Conservation (phyloP, 768 basidiomycete species). For the Boletus subcaerulescens region DNA sequence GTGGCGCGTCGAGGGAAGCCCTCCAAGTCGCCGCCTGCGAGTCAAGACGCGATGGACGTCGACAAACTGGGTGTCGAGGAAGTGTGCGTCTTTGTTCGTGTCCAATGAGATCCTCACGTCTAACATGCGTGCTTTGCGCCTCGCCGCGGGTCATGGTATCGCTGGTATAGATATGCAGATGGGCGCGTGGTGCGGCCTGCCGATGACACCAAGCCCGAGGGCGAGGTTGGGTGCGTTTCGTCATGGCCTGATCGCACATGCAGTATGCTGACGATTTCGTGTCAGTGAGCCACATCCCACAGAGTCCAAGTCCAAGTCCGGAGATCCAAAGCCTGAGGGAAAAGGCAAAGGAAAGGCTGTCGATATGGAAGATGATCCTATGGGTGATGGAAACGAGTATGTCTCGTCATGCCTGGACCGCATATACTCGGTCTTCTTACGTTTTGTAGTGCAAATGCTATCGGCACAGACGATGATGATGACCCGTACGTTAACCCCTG, state of each 20-base stretch:
- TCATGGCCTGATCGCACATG: background rate
- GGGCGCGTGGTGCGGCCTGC: background rate
- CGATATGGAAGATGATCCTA: background rate
- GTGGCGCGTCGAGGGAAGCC: background rate
- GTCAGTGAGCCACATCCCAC: background rate
- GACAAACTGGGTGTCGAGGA: background rate
- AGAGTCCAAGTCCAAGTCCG: background rate
- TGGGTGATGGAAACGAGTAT: background rate
- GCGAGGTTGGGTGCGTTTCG: background rate
- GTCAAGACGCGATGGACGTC: background rate
- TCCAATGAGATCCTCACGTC: too few species aligned
- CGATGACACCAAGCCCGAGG: background rate
- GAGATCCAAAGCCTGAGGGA: background rate
- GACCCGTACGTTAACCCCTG: too few species aligned
- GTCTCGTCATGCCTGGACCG: background rate
- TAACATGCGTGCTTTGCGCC: too few species aligned
- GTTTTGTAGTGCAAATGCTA: background rate
- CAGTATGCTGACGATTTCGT: background rate
- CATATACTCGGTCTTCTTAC: too few species aligned
- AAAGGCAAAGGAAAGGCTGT: background rate
- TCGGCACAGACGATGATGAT: background rate
- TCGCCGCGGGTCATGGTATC: too few species aligned
- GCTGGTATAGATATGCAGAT: background rate
- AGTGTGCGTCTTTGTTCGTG: background rate
- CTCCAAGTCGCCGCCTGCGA: too few species aligned